A percentile compares a stretch with the other conserved stretches of the same genome.
These are phyloP conservation scores for Phytophthora fragariae DNA, from an alignment of 352 stramenopile species.

Conservation along the genomic window DNA sequence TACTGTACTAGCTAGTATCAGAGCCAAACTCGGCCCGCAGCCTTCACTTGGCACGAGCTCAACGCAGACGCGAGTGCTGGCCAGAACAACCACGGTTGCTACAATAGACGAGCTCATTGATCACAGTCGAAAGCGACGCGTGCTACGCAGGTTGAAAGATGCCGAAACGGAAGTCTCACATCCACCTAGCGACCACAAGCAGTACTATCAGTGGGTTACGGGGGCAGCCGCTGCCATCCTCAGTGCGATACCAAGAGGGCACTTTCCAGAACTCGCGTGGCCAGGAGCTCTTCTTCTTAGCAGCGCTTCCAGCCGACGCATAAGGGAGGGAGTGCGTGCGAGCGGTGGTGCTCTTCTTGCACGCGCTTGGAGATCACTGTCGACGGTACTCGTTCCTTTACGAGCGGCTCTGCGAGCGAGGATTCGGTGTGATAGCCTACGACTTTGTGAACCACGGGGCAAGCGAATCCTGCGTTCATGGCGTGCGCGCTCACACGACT, in stretches of 20 bases:
- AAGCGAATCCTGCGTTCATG: constrained; percentile 33
- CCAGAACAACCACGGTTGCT: neutral
- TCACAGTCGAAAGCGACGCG: neutral
- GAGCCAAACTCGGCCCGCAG: neutral
- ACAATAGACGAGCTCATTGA: neutral
- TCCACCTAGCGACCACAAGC: neutral
- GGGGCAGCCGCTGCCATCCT: neutral
- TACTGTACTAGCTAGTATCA: too few relatives aligned
- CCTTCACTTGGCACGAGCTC: neutral
- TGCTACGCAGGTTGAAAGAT: neutral
- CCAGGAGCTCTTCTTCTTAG: constrained; percentile 39
- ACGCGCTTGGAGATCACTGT: constrained; percentile 46
- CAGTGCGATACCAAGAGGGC: constrained; percentile 22
- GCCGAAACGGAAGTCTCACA: neutral
- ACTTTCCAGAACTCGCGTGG: constrained; percentile 37
- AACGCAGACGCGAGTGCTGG: neutral
- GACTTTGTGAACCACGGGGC: constrained; percentile 44
- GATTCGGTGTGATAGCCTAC: constrained; percentile 50
- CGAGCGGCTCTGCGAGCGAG: constrained; percentile 31
- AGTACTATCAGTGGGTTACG: neutral
- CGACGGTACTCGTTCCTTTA: constrained; percentile 41
- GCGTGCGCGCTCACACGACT: constrained; percentile 31
- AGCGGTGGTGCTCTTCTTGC: constrained; percentile 44
- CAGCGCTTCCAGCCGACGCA: constrained; percentile 28
- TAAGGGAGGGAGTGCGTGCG: constrained; percentile 13